A percentile compares a stretch with the other conserved stretches of the same genome.
Evolutionary conservation across 192 early-diverging fungal species (phyloP).

Genomic region (Coemansia asiatica): DNA sequence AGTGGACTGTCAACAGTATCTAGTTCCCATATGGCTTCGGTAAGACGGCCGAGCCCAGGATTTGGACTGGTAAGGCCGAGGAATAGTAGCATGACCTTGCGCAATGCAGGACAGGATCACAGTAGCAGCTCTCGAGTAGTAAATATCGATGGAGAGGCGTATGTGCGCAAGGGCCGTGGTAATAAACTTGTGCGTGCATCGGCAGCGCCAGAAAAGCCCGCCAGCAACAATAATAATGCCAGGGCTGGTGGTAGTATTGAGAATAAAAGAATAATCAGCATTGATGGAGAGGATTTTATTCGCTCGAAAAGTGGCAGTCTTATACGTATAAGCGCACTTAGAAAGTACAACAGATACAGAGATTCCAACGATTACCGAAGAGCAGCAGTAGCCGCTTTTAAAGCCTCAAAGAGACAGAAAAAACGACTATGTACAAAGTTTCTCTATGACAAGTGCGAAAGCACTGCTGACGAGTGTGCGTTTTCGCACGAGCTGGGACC

Average conservation of each 20-base stretch:
- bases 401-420: not conserved
- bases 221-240: not conserved
- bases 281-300: slow-evolving; percentile 42
- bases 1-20: slow-evolving; percentile 6
- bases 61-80: not conserved
- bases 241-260: not conserved
- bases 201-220: not conserved
- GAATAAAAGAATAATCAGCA: slow-evolving; percentile 20
- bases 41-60: not conserved
- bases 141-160: slow-evolving; percentile 41
- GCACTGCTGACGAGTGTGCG: slow-evolving; percentile 39
- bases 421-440: slow-evolving; percentile 34
- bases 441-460: slow-evolving; percentile 31
- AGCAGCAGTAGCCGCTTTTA: not conserved
- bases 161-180: slow-evolving; percentile 24
- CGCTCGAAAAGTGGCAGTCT: slow-evolving; percentile 40
- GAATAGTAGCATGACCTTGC: not conserved
- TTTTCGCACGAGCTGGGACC: slow-evolving; percentile 62
- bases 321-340: slow-evolving; percentile 30
- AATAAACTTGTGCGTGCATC: slow-evolving; percentile 45
- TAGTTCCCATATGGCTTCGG: slow-evolving; percentile 1
- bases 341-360: not conserved
- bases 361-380: not conserved
- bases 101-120: not conserved
- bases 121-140: not conserved